phyloP scores from a whole-genome alignment of 495 filamentous ascomycete genomes.

The Jackrogersella multiformis region DNA sequence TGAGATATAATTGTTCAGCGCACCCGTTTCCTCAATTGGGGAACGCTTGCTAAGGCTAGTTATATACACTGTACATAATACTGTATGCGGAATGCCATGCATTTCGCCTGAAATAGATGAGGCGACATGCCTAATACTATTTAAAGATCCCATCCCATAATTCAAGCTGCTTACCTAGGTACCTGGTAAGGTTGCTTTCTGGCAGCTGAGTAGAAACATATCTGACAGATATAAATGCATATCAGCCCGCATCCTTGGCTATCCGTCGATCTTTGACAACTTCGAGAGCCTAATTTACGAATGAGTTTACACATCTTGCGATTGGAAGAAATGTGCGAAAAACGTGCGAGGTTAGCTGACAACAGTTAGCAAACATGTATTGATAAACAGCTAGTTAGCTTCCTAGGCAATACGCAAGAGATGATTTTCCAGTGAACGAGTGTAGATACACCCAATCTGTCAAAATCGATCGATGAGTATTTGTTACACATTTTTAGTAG shows the following conservation, averaged over 20 bases:
- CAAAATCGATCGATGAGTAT: not conserved
- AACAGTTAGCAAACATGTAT: no score
- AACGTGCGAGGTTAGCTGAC: not conserved
- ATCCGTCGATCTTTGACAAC: conserved; percentile 8
- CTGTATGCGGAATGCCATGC: not conserved
- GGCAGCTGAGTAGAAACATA: conserved; percentile 4
- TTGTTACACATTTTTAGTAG: not conserved
- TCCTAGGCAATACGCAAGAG: no score
- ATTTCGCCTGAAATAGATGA: not conserved
- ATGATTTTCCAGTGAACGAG: no score
- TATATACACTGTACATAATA: not conserved
- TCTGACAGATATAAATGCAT: conserved; percentile 8
- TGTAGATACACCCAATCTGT: not conserved
- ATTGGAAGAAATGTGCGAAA: not conserved
- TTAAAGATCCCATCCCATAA: conserved; percentile 18
- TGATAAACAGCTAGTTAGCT: no score
- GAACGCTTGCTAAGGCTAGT: not conserved
- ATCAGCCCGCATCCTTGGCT: conserved; percentile 5
- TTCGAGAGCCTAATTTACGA: not conserved
- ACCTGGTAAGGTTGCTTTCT: not conserved
- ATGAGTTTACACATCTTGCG: not conserved
- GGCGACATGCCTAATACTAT: not conserved
- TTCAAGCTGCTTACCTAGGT: not conserved
- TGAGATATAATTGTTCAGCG: not conserved
- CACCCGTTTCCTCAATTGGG: not conserved